Base-by-base conservation (phyloP, 192 early-diverging fungal genomes). In the Coemansia sp. region DNA sequence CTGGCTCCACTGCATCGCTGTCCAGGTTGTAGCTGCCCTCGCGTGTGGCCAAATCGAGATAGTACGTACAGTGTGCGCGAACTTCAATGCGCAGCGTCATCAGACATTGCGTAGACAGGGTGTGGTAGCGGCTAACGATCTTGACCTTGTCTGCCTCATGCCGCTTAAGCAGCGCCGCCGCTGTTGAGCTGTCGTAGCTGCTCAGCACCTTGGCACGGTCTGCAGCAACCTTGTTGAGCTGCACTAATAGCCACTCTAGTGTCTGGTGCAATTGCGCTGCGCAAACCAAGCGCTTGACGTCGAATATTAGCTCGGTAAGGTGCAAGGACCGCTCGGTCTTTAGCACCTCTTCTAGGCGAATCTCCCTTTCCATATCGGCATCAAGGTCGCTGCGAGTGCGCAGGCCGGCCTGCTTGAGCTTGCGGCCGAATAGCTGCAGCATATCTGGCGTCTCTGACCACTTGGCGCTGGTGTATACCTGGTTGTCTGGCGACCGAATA, bases 1-100 rank as follows among this genome's bases (percentile, higher is more conserved):
- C 95, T 3, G 94, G 94, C 59, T 96, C 95, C 28, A 72, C 73
- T 2, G 90, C 77, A 35, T 92, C 89, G 45, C 86, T 86, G n/a
- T 92, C 90, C 33, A 95, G 72, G 36, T 76, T 65, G 65, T 95
- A 96, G 69, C 86, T 89, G 47, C 95, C 95, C 84, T 97, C 95
- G 23, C 94, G 87, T 41, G 90, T 90, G 7, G 92, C 93, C 79
- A 96, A 83, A 62, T 97, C 94, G 39, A 96, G 74, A 61, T 90
- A 95, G 64, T 91, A 92, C 69, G 94, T 86, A 43, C 91, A 84
- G 75, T 95, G 94, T 43, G 90, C 90, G 18, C 93, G 86, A 21
- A 93, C 69, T 72, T 97, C 95, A 20, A 95, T 85, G 38, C 92
- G 85, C 21, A 97, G 69, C 2, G 92, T 89, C 69, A 92, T 91